Evolutionary conservation across 176 grass and related monocot genomes (phyloP).

Genomic region (Zea luxurians): DNA sequence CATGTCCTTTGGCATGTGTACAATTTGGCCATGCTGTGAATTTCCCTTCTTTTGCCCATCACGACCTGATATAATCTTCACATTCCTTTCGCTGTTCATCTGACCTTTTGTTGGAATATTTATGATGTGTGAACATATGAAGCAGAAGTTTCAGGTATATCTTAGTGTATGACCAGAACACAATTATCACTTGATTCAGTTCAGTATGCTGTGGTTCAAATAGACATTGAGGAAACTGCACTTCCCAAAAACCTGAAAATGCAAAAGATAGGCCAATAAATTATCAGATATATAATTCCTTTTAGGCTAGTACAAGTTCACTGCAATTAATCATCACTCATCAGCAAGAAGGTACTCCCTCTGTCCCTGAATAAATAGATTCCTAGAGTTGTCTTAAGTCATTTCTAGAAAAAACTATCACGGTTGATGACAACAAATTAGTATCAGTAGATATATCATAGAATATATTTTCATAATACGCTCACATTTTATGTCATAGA

Average conservation of each 20-base stretch:
- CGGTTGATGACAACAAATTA: too few species aligned
- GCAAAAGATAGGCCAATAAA: slow-evolving; percentile 10
- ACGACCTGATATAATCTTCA: slow-evolving; percentile 31
- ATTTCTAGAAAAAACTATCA: too few species aligned
- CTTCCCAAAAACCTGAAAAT: slow-evolving; percentile 12
- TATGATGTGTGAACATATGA: slow-evolving; percentile 47
- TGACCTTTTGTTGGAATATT: slow-evolving; percentile 56
- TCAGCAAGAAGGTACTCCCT: neutral
- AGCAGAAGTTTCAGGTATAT: slow-evolving; percentile 15
- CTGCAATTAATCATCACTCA: neutral
- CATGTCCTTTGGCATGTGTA: slow-evolving; percentile 46
- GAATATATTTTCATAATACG: too few species aligned
- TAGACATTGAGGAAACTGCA: slow-evolving; percentile 1
- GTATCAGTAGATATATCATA: too few species aligned
- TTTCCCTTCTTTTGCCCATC: slow-evolving; percentile 42
- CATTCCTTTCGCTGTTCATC: slow-evolving; percentile 38
- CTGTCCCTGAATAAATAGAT: too few species aligned
- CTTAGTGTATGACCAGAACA: slow-evolving; percentile 24
- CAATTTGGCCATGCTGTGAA: slow-evolving; percentile 42
- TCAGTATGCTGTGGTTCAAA: slow-evolving; percentile 8
- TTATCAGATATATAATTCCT: slow-evolving; percentile 19
- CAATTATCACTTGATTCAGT: slow-evolving; percentile 23
- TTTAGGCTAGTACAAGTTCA: neutral
- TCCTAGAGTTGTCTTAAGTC: too few species aligned
- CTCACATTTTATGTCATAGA: too few species aligned